Percentiles rank a stretch among this genome's conserved stretches.
Evolutionary conservation across 352 stramenopile species (phyloP).

Genomic region (Phytophthora melonis): DNA sequence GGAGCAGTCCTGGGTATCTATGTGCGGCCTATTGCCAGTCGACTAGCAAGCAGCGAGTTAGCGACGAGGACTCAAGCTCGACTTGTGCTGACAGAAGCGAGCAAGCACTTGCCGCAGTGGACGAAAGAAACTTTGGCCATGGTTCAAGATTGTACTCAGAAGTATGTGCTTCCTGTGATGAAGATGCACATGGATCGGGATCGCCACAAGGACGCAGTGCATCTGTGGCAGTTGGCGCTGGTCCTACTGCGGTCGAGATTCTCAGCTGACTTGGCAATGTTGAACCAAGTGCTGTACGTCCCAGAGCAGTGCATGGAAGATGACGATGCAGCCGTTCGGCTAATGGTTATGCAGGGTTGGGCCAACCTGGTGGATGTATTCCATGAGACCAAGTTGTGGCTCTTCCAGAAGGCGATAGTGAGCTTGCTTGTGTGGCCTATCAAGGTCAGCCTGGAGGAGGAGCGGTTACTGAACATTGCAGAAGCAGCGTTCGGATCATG

Average conservation of each 20-base stretch:
- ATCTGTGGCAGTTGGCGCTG: conserved; percentile 67
- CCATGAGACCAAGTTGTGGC: conserved; percentile 53
- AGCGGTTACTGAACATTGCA: conserved; percentile 57
- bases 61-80: conserved; percentile 56
- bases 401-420: conserved; percentile 67
- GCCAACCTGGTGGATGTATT: conserved; percentile 58
- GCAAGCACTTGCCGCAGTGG: conserved; percentile 43
- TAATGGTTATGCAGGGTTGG: conserved; percentile 70
- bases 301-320: conserved; percentile 64
- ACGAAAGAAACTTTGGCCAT: conserved; percentile 38
- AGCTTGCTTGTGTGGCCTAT: conserved; percentile 62
- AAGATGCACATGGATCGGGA: conserved; percentile 58
- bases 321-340: conserved; percentile 48
- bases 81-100: conserved; percentile 60
- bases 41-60: conserved; percentile 58
- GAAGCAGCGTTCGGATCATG: conserved; percentile 63
- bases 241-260: conserved; percentile 54
- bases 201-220: conserved; percentile 53
- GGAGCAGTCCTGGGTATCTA: conserved; percentile 50
- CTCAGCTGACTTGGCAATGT: conserved; percentile 46
- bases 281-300: conserved; percentile 68
- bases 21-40: conserved; percentile 62
- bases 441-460: conserved; percentile 55
- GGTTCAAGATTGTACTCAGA: conserved; percentile 47
- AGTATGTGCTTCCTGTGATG: conserved; percentile 70